Conservation (phyloP, 768 basidiomycete genomes). For the Imleria badia region DNA sequence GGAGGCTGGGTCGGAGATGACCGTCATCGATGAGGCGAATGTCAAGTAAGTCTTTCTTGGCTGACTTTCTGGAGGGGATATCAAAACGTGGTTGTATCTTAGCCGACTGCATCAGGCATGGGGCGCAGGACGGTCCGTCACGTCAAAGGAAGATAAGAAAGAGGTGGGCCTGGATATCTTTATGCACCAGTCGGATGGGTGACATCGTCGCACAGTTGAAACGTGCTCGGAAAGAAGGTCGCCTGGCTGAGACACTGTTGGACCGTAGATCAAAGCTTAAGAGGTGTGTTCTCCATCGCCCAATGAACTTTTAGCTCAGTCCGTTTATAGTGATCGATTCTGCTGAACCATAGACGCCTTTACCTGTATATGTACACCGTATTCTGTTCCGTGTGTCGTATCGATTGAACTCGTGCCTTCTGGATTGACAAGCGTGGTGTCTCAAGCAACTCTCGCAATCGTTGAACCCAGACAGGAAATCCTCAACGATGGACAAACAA, state of each 20-base stretch:
- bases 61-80: not conserved
- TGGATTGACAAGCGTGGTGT: not conserved
- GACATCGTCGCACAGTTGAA: slow-evolving; percentile 55
- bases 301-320: slow-evolving; percentile 4
- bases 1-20: slow-evolving; percentile 50
- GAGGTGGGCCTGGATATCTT: slow-evolving; percentile 47
- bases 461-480: slow-evolving; percentile 2
- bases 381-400: slow-evolving; percentile 9
- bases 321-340: slow-evolving; percentile 42
- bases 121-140: slow-evolving; percentile 76
- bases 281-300: slow-evolving; percentile 47
- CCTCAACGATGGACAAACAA: slow-evolving; percentile 7
- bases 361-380: slow-evolving; percentile 14
- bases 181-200: slow-evolving; percentile 1
- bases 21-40: slow-evolving; percentile 66
- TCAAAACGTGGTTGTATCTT: slow-evolving; percentile 8
- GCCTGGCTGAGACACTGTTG: slow-evolving; percentile 76
- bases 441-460: not conserved
- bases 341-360: slow-evolving; percentile 31
- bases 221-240: slow-evolving; percentile 73
- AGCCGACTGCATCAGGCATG: slow-evolving; percentile 80
- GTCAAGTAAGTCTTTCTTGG: slow-evolving; percentile 60
- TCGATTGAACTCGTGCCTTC: slow-evolving; percentile 13
- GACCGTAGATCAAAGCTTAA: slow-evolving; percentile 83
- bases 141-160: slow-evolving; percentile 68